phyloP scores from a whole-genome alignment of 106 monocot species.

The Phalaenopsis aphrodite region DNA sequence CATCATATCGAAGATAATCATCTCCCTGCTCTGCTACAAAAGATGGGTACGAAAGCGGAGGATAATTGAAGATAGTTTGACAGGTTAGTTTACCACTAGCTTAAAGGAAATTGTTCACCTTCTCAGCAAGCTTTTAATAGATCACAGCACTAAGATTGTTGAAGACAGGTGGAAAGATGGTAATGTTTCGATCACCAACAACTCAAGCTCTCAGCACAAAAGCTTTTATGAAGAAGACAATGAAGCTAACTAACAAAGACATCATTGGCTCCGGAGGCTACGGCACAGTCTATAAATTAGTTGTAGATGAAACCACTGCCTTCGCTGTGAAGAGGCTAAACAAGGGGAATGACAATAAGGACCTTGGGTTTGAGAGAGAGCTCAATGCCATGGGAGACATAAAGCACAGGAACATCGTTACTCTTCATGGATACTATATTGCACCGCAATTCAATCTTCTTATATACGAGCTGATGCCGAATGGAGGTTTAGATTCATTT shows the following conservation, averaged over 20 bases:
- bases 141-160: background rate
- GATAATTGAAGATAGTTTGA: constrained; percentile 44
- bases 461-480: constrained; percentile 84
- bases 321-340: constrained; percentile 89
- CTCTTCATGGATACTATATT: constrained; percentile 72
- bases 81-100: constrained; percentile 27
- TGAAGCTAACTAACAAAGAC: constrained; percentile 79
- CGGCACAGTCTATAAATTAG: constrained; percentile 68
- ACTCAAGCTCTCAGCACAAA: constrained; percentile 44
- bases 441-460: constrained; percentile 67
- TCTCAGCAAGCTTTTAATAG: background rate
- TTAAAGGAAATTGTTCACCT: background rate
- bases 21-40: constrained; percentile 67
- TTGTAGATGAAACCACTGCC: constrained; percentile 33
- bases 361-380: constrained; percentile 75
- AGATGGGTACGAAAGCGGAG: constrained; percentile 34
- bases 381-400: constrained; percentile 74
- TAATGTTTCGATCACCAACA: constrained; percentile 49
- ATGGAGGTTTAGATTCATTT: constrained; percentile 62
- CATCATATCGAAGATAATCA: constrained; percentile 64
- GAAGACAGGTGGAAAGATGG: constrained; percentile 48
- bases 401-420: constrained; percentile 78
- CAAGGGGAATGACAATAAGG: constrained; percentile 49
- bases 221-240: constrained; percentile 53
- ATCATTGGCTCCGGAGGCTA: constrained; percentile 80